These are phyloP conservation scores for Echinosophora koreensis DNA, from an alignment of 306 rosid species.

Conservation along the genomic window DNA sequence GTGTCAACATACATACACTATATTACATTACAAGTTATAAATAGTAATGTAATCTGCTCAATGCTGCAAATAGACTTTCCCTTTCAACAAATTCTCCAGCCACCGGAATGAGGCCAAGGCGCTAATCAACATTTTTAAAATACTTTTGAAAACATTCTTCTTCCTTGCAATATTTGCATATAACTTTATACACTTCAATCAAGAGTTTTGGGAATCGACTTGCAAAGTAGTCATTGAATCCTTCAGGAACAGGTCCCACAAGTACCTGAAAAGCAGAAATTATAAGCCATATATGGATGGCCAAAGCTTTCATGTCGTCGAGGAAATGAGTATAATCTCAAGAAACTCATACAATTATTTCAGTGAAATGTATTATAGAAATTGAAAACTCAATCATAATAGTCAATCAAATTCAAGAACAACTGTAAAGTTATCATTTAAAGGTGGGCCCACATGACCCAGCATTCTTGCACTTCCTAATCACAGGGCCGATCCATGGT, in stretches of 20 bases:
- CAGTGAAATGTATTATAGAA: too few species aligned
- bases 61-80: too few species aligned
- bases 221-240: constrained; percentile 68
- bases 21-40: constrained; percentile 1
- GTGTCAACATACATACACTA: not conserved
- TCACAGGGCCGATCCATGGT: too few species aligned
- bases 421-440: not conserved
- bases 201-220: constrained; percentile 73
- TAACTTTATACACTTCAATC: constrained; percentile 70
- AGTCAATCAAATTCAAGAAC: not conserved
- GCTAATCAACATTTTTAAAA: constrained; percentile 50
- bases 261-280: constrained; percentile 51
- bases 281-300: not conserved
- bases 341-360: too few species aligned
- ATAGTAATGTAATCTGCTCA: constrained; percentile 27
- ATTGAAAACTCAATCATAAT: too few species aligned
- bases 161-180: constrained; percentile 55
- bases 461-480: not conserved
- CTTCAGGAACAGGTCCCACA: constrained; percentile 73
- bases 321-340: too few species aligned
- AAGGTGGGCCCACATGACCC: not conserved
- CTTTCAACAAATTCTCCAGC: too few species aligned
- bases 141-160: constrained; percentile 68
- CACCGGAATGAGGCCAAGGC: too few species aligned
- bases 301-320: too few species aligned